These are phyloP conservation scores for Stachybotrys chartarum DNA, from an alignment of 2,329 filamentous ascomycete genomes.

Conservation along the genomic window DNA sequence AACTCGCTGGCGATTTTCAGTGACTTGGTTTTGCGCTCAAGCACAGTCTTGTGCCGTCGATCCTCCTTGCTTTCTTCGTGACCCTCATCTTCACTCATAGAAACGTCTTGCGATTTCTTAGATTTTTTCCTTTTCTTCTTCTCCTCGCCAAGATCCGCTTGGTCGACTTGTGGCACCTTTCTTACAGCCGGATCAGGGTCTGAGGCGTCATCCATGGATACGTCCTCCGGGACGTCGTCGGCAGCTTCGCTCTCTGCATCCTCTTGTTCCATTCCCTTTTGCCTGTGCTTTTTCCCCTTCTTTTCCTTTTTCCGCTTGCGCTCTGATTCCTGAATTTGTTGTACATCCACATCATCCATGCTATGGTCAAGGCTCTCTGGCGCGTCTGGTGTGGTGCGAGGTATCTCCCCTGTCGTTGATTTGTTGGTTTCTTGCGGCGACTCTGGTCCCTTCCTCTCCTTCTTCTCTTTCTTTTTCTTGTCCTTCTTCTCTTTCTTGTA, in stretches of 20 bases:
- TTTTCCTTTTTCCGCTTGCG: slow-evolving; percentile 5
- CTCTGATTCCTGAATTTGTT: background rate
- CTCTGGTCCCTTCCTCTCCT: slow-evolving; percentile 2
- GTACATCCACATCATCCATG: background rate
- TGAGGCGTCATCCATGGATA: slow-evolving; percentile 5
- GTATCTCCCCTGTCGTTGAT: background rate
- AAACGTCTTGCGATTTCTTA: slow-evolving; percentile 10
- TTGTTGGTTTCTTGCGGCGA: background rate
- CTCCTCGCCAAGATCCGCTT: slow-evolving; percentile 3
- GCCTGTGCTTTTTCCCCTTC: slow-evolving; percentile 9
- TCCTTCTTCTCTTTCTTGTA: slow-evolving; percentile 12
- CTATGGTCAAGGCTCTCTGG: background rate
- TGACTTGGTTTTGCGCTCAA: slow-evolving; percentile 50
- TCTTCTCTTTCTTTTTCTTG: slow-evolving; percentile 10
- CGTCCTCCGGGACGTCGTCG: slow-evolving; percentile 6
- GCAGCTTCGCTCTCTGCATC: slow-evolving; percentile 5
- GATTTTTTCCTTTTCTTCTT: slow-evolving; percentile 23
- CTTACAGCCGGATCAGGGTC: background rate
- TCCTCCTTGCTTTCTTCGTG: slow-evolving; percentile 17
- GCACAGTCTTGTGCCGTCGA: slow-evolving; percentile 39
- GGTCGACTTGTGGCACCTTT: background rate
- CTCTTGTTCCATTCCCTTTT: slow-evolving; percentile 5
- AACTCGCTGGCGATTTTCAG: slow-evolving; percentile 39
- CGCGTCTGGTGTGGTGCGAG: background rate
- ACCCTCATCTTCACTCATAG: no score